Base-by-base conservation (phyloP, 2,329 filamentous ascomycete genomes). In the Fusarium sp. region DNA sequence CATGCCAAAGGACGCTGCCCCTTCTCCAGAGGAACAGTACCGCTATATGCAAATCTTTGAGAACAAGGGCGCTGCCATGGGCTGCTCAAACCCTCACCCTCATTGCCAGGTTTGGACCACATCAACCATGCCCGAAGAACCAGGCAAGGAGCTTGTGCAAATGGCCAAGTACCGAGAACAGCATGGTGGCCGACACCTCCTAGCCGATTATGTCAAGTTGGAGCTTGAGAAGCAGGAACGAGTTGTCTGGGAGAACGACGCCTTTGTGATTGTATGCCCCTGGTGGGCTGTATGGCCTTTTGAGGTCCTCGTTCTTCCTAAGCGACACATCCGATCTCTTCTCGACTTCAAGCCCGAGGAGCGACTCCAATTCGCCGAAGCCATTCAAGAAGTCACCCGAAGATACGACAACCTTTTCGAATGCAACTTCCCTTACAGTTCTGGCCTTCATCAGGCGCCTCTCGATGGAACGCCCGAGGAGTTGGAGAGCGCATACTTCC, bases 231-330 rank as follows among this genome's bases (percentile, higher is more conserved):
- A 97, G 83, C 83, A 90, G 73, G 94, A 97, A 82, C 90, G 96
- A 14, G 88, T 97, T 12, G 92, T 99, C 1, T 97, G 93, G 79
- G 91, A 97, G 80, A 99, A 99, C 79, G 88, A 88, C 14, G 86
- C 86, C 2, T 99, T 98, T 80, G 84, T 97, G 44, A 91, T 95
- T 0, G 89, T 98, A 18, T 97, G 95, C 77, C 96, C 96, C 0
- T 99, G 96, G 94, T 99, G 96, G 96, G 96, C 94, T 1, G 88
- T 94, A 20, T 99, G 96, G 96, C 96, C 96, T 0, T 99, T 98
- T 69, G 96, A 99, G 84, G 92, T 95, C 49, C 92, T 99, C 85
- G 88, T 99, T 65, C 86, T 98, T 33, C 90, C 93, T 67, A 97
- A 94, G 83, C 86, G 90, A 67, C 95, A 98, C 80, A 92, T 95